Base-by-base conservation (phyloP, 208 protist genomes). In the Leptomonas seymouri region DNA sequence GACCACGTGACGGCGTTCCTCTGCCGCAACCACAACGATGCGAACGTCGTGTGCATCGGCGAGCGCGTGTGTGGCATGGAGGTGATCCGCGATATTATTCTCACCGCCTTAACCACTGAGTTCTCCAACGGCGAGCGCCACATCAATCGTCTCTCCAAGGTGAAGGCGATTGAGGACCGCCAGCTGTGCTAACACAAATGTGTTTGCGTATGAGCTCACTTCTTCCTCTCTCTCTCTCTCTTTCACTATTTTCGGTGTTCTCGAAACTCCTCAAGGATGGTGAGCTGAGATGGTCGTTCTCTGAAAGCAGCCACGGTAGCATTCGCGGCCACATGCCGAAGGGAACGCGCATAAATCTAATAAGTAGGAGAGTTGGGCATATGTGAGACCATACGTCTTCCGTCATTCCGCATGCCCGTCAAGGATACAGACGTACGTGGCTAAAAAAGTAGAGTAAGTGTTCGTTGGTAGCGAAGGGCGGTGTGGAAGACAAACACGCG, bases 11-110 rank as follows among this genome's bases (percentile, higher is more conserved):
- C 92, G 20, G 93, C 96, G 1, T 58, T 73, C 31, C 84, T 98
- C 64, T 64, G 67, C 39, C 84, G 97, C 31, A 57, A 81, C 53
- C 96, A 99, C 79, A 99, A 98, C 74, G 79, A 99, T 78, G 93
- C 93, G 0, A 97, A 99, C 63, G 79, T 98, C 1, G 50, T 98
- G 18, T 96, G 91, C 71, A 68, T 94, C 12, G 97, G 97, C n/a
- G 86, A 87, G 54, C 82, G 95, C 49, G 81, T 81, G 16, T 85
- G 82, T 15, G 95, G 94, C 0, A 59, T 80, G 57, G 93, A 98
- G 67, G 65, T 97, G 45, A 86, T 97, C 14, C 77, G 84, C 34
- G 85, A 97, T 44, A 96, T 97, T 36, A 84, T 99, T 44, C 65
- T 75, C 18, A 91, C 78, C 8, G 98, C 97, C 67, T 61, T 99